Evolutionary conservation across 129 eudicot species (phyloP).

Genomic region (Glebionis coronaria): DNA sequence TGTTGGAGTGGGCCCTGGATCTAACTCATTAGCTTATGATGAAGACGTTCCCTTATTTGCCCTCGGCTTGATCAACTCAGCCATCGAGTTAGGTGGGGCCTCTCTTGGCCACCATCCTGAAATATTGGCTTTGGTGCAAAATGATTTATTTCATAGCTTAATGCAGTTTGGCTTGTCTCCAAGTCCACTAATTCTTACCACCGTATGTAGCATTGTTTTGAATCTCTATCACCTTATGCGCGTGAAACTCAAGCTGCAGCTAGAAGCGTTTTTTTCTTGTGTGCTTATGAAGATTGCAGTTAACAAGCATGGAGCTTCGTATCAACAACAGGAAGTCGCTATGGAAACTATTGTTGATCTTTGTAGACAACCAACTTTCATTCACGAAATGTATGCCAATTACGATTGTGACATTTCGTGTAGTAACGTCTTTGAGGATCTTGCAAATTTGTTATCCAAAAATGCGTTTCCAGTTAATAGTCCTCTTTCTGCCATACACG

Average conservation of each 20-base stretch:
- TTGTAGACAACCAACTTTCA: conserved; percentile 63
- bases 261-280: conserved; percentile 71
- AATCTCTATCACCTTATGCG: conserved; percentile 79
- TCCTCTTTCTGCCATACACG: conserved; percentile 68
- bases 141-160: conserved; percentile 65
- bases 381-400: conserved; percentile 76
- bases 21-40: conserved; percentile 64
- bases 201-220: conserved; percentile 73
- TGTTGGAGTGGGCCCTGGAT: conserved; percentile 47
- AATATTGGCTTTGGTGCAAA: conserved; percentile 57
- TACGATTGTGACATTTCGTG: conserved; percentile 81
- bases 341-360: conserved; percentile 85
- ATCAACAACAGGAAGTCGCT: conserved; percentile 84
- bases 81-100: conserved; percentile 78
- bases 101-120: conserved; percentile 59
- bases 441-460: conserved; percentile 70
- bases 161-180: conserved; percentile 74
- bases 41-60: conserved; percentile 89
- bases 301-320: conserved; percentile 65
- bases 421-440: conserved; percentile 68
- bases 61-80: conserved; percentile 68
- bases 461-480: conserved; percentile 79
- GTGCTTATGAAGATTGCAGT: conserved; percentile 63
- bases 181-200: conserved; percentile 74
- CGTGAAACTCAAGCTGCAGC: conserved; percentile 62